phyloP scores from a whole-genome alignment of 2,329 filamentous ascomycete genomes.

The Exutisphaerella laricina region DNA sequence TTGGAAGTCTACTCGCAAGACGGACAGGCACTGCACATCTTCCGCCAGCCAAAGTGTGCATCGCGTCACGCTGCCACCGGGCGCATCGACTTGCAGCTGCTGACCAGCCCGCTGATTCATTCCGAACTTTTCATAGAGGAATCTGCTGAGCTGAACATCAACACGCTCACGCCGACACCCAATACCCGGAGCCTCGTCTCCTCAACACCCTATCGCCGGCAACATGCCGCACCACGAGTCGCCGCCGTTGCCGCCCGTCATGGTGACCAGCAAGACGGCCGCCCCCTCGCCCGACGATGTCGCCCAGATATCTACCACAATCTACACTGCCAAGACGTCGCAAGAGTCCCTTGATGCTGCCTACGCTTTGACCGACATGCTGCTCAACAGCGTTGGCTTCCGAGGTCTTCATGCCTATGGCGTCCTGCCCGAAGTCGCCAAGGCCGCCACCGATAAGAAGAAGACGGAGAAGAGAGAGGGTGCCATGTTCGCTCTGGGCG shows the following conservation, averaged over 20 bases:
- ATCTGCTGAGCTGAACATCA: too few species aligned
- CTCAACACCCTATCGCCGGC: too few species aligned
- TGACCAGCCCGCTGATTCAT: too few species aligned
- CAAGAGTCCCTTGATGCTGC: slow-evolving; percentile 56
- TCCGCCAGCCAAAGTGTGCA: too few species aligned
- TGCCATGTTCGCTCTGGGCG: slow-evolving; percentile 89
- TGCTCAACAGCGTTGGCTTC: slow-evolving; percentile 60
- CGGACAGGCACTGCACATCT: too few species aligned
- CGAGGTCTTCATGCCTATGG: slow-evolving; percentile 58
- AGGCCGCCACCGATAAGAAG: slow-evolving; percentile 92
- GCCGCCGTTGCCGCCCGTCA: slow-evolving; percentile 44
- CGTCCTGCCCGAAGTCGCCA: slow-evolving; percentile 58
- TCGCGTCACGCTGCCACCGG: too few species aligned
- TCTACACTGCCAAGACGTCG: slow-evolving; percentile 49
- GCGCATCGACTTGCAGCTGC: too few species aligned
- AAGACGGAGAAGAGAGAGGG: slow-evolving; percentile 77
- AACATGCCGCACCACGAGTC: slow-evolving; percentile 48
- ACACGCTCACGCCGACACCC: too few species aligned
- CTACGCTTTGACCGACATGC: slow-evolving; percentile 58
- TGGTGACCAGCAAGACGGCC: slow-evolving; percentile 42
- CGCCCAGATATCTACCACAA: slow-evolving; percentile 38
- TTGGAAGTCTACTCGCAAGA: too few species aligned
- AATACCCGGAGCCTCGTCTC: too few species aligned
- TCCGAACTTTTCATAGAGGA: too few species aligned
- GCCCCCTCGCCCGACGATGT: slow-evolving; percentile 46